Evolutionary conservation across 73 alveolate genomes (phyloP), one percentile per base, ranked within the genome.

Genomic region (Effrenium voratum): DNA sequence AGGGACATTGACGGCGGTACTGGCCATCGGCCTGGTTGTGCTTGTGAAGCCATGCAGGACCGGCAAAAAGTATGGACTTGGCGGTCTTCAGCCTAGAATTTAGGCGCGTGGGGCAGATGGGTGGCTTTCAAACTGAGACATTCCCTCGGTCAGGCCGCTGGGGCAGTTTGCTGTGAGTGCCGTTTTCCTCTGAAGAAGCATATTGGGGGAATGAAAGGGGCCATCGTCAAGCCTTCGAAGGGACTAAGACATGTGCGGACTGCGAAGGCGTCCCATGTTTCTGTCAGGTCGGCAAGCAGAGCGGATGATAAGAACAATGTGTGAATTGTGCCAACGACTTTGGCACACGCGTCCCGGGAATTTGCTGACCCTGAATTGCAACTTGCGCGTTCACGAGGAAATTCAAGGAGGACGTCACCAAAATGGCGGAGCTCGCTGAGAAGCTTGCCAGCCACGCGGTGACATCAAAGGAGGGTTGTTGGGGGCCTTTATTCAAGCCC

Each of bases 41-140:
- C 82, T 12, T 36, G 36, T 15, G 38, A 30, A 32, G 32, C 26
- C 36, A 47, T 19, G 10, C 72, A 88, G 96, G 96, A 44, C 96
- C 96, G 47, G 96, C 96, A 26, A 88, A 88, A 86, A 88, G 96
- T 52, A 88, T 88, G 96, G 96, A 88, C 63, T 55, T 88, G 70
- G 96, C 96, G 15, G 96, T 88, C 46, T 88, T 88, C 72, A 88
- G 44, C 85, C 79, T 88, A 49, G 96, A 88, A 50, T 88, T 88
- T n/a, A 44, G 73, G 96, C 41, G 86, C 47, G 86, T n/a, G n/a
- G n/a, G n/a, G n/a, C n/a, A n/a, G n/a, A n/a, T n/a, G n/a, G n/a
- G n/a, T n/a, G 28, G 72, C 36, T 57, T 57, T 32, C 72, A 57
- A 24, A 26, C 72, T 57, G 72, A 26, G 28, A 32, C 72, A 24